Base-by-base conservation (phyloP, 139 green algal genomes). In the Diplosphaera chodatii region DNA sequence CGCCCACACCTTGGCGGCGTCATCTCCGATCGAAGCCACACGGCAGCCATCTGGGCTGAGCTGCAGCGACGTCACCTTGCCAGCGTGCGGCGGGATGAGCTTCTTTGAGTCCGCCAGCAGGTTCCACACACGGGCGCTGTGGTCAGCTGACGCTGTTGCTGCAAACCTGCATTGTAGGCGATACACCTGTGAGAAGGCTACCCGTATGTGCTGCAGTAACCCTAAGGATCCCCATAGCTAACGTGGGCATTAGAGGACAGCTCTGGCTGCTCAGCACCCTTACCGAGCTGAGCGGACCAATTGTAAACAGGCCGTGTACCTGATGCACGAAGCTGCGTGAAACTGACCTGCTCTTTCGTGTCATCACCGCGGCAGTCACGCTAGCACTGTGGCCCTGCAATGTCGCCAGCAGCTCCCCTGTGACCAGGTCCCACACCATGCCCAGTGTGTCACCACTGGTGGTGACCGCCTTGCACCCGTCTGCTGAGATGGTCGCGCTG, bases 351-450 rank as follows among this genome's bases (percentile, higher is more conserved):
- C 80, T 80, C 32, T 66, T 77, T 25, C 77, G 63, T 0, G 89
- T 93, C 23, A 94, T 40, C 22, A 78, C 86, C 18, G 89, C 79
- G 22, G 33, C 75, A 5, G 66, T 72, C 25, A 94, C 79, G 29
- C 81, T 71, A 22, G 71, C 84, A 0, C 65, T 78, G 81, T 96
- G 90, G 0, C 90, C 90, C 67, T 91, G 82, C 70, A 94, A 78
- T 28, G 87, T 77, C 30, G 72, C 65, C 28, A 63, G 31, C 77
- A 78, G 87, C 20, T 25, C 33, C 32, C 78, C 79, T 4, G 48
- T 82, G 32, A 23, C n/a, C 27, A 82, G 28, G 66, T 91, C 80
- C 87, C 87, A 92, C 29, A 89, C 67, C 10, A 84, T 74, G 4
- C 76, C 86, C 16, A 84, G 86, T 6, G 70, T 37, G 72, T 91